Percentiles rank a stretch among this genome's conserved stretches.
phyloP scores from a whole-genome alignment of 225 moss, liverwort and hornwort genomes.

The Physcomitrellopsis africana region DNA sequence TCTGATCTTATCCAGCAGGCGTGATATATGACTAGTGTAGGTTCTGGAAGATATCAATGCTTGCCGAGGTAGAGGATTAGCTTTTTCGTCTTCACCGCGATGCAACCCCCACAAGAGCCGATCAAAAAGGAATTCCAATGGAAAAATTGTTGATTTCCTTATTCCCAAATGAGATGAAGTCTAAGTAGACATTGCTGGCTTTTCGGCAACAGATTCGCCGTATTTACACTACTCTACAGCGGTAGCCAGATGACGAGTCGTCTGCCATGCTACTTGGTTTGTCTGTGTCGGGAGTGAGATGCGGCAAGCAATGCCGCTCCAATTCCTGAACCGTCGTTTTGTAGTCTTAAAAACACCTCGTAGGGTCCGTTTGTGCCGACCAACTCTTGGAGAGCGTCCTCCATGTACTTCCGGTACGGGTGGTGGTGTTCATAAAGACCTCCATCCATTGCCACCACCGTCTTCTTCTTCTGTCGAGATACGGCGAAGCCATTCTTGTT shows the following conservation, averaged over 20 bases:
- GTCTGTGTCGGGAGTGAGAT: conserved; percentile 58
- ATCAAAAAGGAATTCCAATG: conserved; percentile 15
- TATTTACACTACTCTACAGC: conserved; percentile 39
- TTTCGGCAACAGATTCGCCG: conserved; percentile 1
- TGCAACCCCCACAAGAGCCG: conserved; percentile 19
- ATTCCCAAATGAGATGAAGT: conserved; percentile 18
- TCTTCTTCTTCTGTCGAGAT: conserved; percentile 60
- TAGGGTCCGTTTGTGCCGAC: conserved; percentile 68
- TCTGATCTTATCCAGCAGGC: not conserved
- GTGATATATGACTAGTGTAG: conserved; percentile 11
- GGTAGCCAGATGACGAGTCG: conserved; percentile 14
- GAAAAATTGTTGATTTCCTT: conserved; percentile 23
- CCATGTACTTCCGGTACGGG: conserved; percentile 76
- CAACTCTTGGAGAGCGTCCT: conserved; percentile 72
- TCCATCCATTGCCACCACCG: conserved; percentile 91
- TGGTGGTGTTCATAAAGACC: conserved; percentile 85
- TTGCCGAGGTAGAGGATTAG: not conserved
- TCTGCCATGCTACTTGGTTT: conserved; percentile 9
- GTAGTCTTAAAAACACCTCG: conserved; percentile 72
- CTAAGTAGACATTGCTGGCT: conserved; percentile 23
- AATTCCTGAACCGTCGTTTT: conserved; percentile 90
- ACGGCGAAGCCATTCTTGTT: conserved; percentile 41
- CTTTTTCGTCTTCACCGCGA: not conserved
- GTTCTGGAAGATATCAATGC: not conserved
- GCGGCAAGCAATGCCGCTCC: conserved; percentile 91